Evolutionary conservation across 345 rosid species (phyloP).

Genomic region (Ceriops tagal): DNA sequence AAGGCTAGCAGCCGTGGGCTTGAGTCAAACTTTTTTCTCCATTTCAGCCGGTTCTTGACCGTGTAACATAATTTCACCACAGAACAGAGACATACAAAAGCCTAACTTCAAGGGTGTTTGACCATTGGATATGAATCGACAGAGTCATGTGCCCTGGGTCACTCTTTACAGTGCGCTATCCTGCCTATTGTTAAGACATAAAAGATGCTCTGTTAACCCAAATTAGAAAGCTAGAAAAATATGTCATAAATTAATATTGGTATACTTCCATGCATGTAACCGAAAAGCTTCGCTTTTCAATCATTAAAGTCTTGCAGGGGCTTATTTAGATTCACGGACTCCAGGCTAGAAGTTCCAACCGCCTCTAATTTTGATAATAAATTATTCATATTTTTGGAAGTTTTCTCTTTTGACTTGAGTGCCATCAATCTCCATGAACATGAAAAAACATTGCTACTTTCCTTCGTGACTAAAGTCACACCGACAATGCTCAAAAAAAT

Average conservation of each 20-base stretch:
- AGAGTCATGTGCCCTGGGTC: no score
- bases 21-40: neutral
- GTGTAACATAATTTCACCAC: neutral
- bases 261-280: neutral
- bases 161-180: no score
- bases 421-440: neutral
- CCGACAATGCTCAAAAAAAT: neutral
- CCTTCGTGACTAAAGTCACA: neutral
- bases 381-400: neutral
- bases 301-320: neutral
- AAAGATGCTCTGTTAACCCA: neutral
- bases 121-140: conserved; percentile 5
- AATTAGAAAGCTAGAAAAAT: neutral
- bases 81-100: conserved; percentile 19
- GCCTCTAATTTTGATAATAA: neutral
- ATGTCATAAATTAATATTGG: neutral
- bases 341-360: conserved; percentile 9
- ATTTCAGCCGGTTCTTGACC: neutral
- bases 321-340: neutral
- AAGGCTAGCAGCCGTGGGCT: neutral
- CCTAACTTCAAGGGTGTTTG: conserved; percentile 34
- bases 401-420: conserved; percentile 8
- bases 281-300: conserved; percentile 6
- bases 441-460: neutral
- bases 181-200: neutral